Evolutionary conservation across 2,329 filamentous ascomycete genomes (phyloP), one percentile per base, ranked within the genome.

Genomic region (Epichloe gansuensis): DNA sequence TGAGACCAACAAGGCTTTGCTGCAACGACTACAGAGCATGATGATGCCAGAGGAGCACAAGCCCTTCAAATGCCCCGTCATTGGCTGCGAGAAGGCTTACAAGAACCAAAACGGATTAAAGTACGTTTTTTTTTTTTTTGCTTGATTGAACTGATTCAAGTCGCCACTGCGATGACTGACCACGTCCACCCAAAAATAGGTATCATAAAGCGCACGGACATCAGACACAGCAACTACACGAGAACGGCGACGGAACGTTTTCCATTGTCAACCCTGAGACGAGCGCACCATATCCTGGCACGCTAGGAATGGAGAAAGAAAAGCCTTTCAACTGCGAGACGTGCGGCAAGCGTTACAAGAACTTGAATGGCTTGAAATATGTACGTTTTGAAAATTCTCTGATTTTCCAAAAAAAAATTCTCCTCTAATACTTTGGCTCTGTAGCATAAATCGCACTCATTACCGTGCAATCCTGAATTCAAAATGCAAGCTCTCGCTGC

Each of bases 41-140:
- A 76, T 82, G 69, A 77, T 83, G 54, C 85, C 85, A 15, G 91
- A 97, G 66, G 91, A 98, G 66, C 89, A 94, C 63, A 98, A 97
- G 71, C 93, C 93, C 0, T 98, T 95, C 76, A 88, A 91, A 67
- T 98, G 93, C 63, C 93, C 93, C 1, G 93, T 98, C 49, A 95
- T 98, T 66, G 93, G 93, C 5, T 98, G 93, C 64, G 93, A 97
- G 69, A 98, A 98, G 75, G 91, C 93, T 0, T 98, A 98, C 74
- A 98, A 98, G 77, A 98, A 98, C 68, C 93, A 97, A 67, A 98
- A 98, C 61, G 93, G 93, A 48, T 76, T 98, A 53, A 98, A 97
- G 80, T 98, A 89, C 61, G 74, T 72, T 56, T 13, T 23, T 17
- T n/a, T 13, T 41, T 35, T 48, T 37, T 45, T 5, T 17, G 2